Evolutionary conservation across 2,329 filamentous ascomycete species (phyloP).

Genomic region (Fusarium dlaminii): DNA sequence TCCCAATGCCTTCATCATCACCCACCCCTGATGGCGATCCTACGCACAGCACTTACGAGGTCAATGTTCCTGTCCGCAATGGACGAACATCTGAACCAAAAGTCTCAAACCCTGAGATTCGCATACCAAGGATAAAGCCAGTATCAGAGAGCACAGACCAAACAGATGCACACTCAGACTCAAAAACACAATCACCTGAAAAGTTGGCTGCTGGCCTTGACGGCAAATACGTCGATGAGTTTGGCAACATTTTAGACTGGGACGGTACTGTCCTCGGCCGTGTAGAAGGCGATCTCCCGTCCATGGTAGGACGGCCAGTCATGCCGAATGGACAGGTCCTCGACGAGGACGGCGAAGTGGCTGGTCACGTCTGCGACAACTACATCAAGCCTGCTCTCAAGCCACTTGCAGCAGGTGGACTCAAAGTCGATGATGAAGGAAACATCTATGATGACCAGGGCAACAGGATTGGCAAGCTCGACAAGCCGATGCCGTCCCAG

Average conservation of each 20-base stretch:
- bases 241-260: slow-evolving; percentile 62
- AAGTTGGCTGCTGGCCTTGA: slow-evolving; percentile 54
- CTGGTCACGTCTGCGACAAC: slow-evolving; percentile 75
- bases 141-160: slow-evolving; percentile 42
- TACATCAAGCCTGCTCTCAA: slow-evolving; percentile 60
- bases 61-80: slow-evolving; percentile 38
- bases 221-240: slow-evolving; percentile 62
- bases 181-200: slow-evolving; percentile 40
- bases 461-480: slow-evolving; percentile 70
- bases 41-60: slow-evolving; percentile 42
- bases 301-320: slow-evolving; percentile 62
- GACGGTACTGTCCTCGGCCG: slow-evolving; percentile 62
- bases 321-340: slow-evolving; percentile 63
- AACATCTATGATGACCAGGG: slow-evolving; percentile 67
- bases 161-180: not conserved
- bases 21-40: slow-evolving; percentile 35
- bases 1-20: slow-evolving; percentile 11
- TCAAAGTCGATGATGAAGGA: slow-evolving; percentile 65
- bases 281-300: slow-evolving; percentile 63
- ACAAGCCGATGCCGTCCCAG: slow-evolving; percentile 45
- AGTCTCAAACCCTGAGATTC: slow-evolving; percentile 39
- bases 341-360: slow-evolving; percentile 81
- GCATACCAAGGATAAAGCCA: slow-evolving; percentile 54
- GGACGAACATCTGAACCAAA: slow-evolving; percentile 18
- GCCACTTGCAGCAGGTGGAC: slow-evolving; percentile 61